Base-by-base conservation (phyloP, 192 early-diverging fungal species). In the Podila horticola region DNA sequence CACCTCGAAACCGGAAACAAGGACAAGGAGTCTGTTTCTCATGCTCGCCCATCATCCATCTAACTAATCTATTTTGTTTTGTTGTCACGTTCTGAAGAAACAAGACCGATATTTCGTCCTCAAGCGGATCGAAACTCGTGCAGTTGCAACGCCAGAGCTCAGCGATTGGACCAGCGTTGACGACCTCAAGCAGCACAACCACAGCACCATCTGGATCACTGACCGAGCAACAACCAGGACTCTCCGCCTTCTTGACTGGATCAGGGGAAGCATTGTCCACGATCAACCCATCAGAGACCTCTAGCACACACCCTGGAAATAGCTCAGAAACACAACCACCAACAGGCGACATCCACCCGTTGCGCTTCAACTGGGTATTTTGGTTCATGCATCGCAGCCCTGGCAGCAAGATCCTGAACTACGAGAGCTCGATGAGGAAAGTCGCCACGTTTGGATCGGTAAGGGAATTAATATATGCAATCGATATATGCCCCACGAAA, bases 331-430 rank as follows among this genome's bases (percentile, higher is more conserved):
- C 60, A 62, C 12, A 30, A 63, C 12, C 62, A 63, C 12, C 62
- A 41, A 45, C 41, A 45, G 41, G 41, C 41, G 83, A 82, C 24
- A 85, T 82, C 48, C 94, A 94, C 55, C 90, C 92, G 41, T 87
- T 97, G 73, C 91, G 87, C 55, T 93, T 88, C 71, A 86, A 92
- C 10, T 97, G 96, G 96, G 92, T 95, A 34, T 95, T 96, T 83
- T 97, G 94, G 94, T 96, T 94, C 71, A 97, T 97, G 94, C 95
- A 97, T 84, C 92, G 96, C 48, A 85, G 91, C 52, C 94, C 95
- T 6, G 91, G 94, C 38, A 87, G 92, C 65, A 97, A 95, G 76
- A 92, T 96, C 58, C 74, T 87, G 76, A 91, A 96, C 88, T 98
- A 98, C 83, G 95, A 93, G 76, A 90, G 89, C 45, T 86, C 88